These are phyloP conservation scores for Euclidium syriacum DNA, from an alignment of 345 rosid genomes.

Conservation along the genomic window DNA sequence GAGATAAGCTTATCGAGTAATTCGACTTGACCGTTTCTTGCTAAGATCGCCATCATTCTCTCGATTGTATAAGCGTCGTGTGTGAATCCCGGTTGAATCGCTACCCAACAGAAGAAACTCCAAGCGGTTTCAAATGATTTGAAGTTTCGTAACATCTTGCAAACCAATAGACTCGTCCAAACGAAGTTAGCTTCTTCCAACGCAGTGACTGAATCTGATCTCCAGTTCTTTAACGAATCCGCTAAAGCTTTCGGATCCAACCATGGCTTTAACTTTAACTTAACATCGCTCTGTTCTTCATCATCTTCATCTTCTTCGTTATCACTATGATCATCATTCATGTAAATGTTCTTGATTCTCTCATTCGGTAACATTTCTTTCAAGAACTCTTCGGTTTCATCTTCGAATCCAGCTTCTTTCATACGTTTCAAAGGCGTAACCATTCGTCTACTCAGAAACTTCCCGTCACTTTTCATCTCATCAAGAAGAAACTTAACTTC, in stretches of 20 bases:
- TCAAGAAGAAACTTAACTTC: constrained; percentile 50
- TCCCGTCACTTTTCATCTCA: constrained; percentile 70
- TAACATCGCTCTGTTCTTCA: constrained; percentile 16
- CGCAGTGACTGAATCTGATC: constrained; percentile 48
- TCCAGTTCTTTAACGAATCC: constrained; percentile 58
- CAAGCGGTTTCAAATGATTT: constrained; percentile 69
- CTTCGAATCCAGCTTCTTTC: constrained; percentile 54
- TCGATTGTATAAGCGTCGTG: constrained; percentile 72
- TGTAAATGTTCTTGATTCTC: constrained; percentile 47
- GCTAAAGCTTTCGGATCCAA: constrained; percentile 88
- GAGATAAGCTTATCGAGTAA: constrained; percentile 60
- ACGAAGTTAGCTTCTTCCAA: constrained; percentile 69
- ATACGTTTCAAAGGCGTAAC: constrained; percentile 44
- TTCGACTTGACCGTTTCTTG: constrained; percentile 61
- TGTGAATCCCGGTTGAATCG: constrained; percentile 71
- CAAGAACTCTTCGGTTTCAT: constrained; percentile 51
- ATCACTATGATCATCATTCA: constrained; percentile 35
- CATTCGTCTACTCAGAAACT: constrained; percentile 56
- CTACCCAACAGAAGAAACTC: constrained; percentile 93
- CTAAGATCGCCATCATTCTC: constrained; percentile 73
- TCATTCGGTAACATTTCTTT: constrained; percentile 61
- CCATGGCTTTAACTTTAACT: constrained; percentile 73
- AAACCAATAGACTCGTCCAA: constrained; percentile 80
- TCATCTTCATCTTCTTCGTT: constrained; percentile 31
- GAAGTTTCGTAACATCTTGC: constrained; percentile 76